These are phyloP conservation scores for Antrodiella citrinella DNA, from an alignment of 768 basidiomycete species.

Conservation along the genomic window DNA sequence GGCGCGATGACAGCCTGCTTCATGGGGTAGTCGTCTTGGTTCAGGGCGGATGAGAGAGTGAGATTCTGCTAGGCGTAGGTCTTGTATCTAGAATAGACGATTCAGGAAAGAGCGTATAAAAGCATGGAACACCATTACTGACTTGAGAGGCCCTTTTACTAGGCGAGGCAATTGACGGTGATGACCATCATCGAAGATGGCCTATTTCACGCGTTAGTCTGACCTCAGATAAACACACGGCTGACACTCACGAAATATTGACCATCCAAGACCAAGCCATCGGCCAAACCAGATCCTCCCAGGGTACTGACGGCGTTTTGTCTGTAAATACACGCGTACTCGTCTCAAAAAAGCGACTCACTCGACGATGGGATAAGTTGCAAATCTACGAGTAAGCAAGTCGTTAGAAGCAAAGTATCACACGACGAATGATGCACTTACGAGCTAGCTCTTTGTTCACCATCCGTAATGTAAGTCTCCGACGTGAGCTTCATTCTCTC, in stretches of 20 bases:
- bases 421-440: no score
- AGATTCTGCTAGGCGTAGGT: background rate
- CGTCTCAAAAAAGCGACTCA: background rate
- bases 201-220: no score
- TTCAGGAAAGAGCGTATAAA: no score
- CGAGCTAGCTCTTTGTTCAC: background rate
- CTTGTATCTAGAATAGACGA: background rate
- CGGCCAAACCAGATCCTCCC: background rate
- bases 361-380: background rate
- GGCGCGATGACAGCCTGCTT: background rate
- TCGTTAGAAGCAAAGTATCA: no score
- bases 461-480: background rate
- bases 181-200: background rate
- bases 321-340: background rate
- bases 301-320: background rate
- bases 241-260: background rate
- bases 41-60: background rate
- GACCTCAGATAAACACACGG: no score
- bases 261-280: background rate
- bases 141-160: background rate
- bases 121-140: background rate
- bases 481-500: background rate
- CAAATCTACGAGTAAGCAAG: background rate
- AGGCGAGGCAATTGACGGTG: background rate
- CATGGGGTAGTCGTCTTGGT: background rate